Evolutionary conservation across 805 yeast genomes (phyloP), one percentile per base, ranked within the genome.

Genomic region (Kazachstania bromeliacearum): DNA sequence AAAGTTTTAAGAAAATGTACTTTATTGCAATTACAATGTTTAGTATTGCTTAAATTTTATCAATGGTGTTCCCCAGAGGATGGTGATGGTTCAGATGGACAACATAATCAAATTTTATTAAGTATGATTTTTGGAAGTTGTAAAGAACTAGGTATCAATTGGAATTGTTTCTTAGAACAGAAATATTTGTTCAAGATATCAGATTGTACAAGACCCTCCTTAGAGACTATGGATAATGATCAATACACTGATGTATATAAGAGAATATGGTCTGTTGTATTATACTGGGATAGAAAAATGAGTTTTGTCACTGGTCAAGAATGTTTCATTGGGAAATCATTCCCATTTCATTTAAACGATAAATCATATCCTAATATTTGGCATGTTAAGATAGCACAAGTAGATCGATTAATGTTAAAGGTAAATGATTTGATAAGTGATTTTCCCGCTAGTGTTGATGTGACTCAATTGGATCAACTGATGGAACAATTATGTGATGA

Each of bases 51-150:
- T 16, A 46, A 59, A 36, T 47, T 57, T 33, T 51, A 53, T 36
- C 50, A 52, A 29, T 57, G 60, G 60, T 50, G 58, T 39, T 51
- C 53, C 3, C 59, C 59, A 2, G 59, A 57, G 28, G 59, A 54
- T 39, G 58, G 58, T 9, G 60, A 57, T 38, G 62, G 62, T 2
- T 40, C 47, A 17, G 48, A 44, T 19, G 41, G 48, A 10, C 52
- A 54, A 34, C 57, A 55, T 30, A 47, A 48, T 27, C 53, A 46
- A 23, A 48, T 55, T 6, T 34, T 57, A 2, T 47, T 51, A 44
- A 57, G 60, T 5, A 43, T 48, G 9, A 54, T 55, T 7, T 45
- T 55, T 10, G 42, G 57, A 2, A 45, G 48, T 23, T 53, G 57
- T 31, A 48, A 47, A 38, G 54, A 53, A 27, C 37, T 54, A 29